Evolutionary conservation across 257 asterid genomes (phyloP), one percentile per base, ranked within the genome.

Genomic region (Fraxinus excelsior): DNA sequence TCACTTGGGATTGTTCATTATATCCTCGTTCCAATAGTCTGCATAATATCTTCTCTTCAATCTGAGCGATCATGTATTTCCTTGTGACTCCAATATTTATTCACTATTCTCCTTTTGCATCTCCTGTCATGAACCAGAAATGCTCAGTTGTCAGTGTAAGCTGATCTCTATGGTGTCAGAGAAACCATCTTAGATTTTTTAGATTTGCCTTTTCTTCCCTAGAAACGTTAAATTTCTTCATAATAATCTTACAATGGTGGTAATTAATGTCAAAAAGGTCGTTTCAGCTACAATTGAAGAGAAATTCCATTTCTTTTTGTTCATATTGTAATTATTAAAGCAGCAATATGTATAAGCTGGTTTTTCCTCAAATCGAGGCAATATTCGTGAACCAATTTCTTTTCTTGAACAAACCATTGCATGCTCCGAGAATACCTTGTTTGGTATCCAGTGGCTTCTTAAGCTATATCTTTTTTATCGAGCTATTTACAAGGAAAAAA

Each of bases 141-240:
- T 26, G 5, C 53, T 56, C 40, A 28, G 40, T 21, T 34, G 18
- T 44, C 26, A 56, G 31, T 70, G 70, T 35, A 56, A 46, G 34
- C 58, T 53, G 58, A 71, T 70, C 10, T 32, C 38, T 29, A 53
- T 21, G 74, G 72, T 66, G 32, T 73, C 14, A 16, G 67, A 76
- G 21, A 13, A 37, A 37, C 69, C 78, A 64, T 3, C 67, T 46
- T 38, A 46, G 21, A 38, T 28, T 62, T 38, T 23, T 69, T 66
- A 42, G 29, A 31, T 49, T 67, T 40, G 12, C 56, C 21, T 9
- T n/a, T 46, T 35, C 31, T 18, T 74, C n/a, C 65, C 60, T 60
- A 31, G 13, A 38, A 23, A 25, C 2, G 14, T 0, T 58, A 23
- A 58, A 58, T 58, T 58, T 58, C 66, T 9, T 58, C 7, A 25